phyloP scores from a whole-genome alignment of 495 filamentous ascomycete species.

The Penicillium antarcticum region DNA sequence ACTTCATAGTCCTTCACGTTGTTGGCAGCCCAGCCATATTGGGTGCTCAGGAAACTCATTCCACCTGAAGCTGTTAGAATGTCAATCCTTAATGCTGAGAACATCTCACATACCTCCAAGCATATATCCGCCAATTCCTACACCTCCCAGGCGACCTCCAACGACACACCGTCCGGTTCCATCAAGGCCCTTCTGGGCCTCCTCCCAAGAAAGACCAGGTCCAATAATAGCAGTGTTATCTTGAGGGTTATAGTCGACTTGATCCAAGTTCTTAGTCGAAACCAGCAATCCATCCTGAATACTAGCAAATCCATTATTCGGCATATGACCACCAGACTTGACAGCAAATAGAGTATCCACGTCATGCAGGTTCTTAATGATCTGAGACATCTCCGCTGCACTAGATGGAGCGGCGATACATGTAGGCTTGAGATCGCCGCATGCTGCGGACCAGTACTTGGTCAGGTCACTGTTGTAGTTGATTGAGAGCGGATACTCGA shows the following conservation, averaged over 20 bases:
- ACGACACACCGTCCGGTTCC: conserved; percentile 34
- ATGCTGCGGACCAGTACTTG: conserved; percentile 41
- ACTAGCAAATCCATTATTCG: conserved; percentile 43
- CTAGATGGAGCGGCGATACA: conserved; percentile 40
- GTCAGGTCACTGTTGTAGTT: conserved; percentile 25
- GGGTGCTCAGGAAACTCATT: conserved; percentile 49
- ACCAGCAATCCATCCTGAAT: conserved; percentile 39
- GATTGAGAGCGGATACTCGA: conserved; percentile 26
- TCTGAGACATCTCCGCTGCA: conserved; percentile 32
- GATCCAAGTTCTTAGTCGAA: conserved; percentile 36
- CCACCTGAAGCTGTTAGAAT: conserved; percentile 27
- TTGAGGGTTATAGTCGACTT: conserved; percentile 31
- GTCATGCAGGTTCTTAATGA: conserved; percentile 36
- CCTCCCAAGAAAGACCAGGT: conserved; percentile 40
- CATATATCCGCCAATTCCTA: conserved; percentile 41
- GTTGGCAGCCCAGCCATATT: conserved; percentile 57
- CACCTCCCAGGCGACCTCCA: conserved; percentile 34
- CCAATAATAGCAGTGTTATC: conserved; percentile 38
- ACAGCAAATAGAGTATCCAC: conserved; percentile 36
- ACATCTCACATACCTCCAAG: conserved; percentile 35
- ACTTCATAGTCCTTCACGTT: conserved; percentile 53
- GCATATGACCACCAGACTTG: conserved; percentile 45
- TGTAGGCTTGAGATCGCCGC: conserved; percentile 37
- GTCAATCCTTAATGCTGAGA: too few species aligned
- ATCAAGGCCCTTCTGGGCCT: conserved; percentile 32